Conservation (phyloP, 148 eudicot genomes). For the Euryodendron excelsum region DNA sequence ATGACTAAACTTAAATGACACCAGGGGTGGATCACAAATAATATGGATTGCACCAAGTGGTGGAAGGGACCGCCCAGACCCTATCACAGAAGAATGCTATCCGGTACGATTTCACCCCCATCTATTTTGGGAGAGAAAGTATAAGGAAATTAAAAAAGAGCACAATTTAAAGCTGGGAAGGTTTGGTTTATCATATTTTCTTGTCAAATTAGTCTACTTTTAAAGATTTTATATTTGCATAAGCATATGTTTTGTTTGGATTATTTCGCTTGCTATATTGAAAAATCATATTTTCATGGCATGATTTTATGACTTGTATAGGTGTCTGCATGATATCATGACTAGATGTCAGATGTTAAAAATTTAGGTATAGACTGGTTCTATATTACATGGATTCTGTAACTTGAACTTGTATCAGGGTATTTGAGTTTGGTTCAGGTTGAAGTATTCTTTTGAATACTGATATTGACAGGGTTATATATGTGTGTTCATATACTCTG, state of each 20-base stretch:
- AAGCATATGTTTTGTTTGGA: background rate
- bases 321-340: background rate
- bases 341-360: background rate
- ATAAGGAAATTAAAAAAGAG: conserved; percentile 1
- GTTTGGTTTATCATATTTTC: background rate
- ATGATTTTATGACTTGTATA: background rate
- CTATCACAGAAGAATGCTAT: conserved; percentile 74
- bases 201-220: conserved; percentile 1
- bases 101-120: conserved; percentile 46
- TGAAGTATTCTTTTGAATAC: background rate
- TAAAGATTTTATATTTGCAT: background rate
- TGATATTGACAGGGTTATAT: background rate
- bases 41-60: conserved; percentile 99
- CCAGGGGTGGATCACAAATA: conserved; percentile 85
- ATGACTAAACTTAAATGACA: conserved; percentile 9
- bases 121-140: background rate
- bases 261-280: background rate
- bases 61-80: conserved; percentile 97
- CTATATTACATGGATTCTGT: background rate
- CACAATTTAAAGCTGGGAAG: background rate
- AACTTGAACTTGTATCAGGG: background rate
- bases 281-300: background rate
- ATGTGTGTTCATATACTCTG: background rate
- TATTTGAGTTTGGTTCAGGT: background rate
- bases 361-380: background rate